Conservation (phyloP, 768 basidiomycete species). For the Termitomyces sp. region DNA sequence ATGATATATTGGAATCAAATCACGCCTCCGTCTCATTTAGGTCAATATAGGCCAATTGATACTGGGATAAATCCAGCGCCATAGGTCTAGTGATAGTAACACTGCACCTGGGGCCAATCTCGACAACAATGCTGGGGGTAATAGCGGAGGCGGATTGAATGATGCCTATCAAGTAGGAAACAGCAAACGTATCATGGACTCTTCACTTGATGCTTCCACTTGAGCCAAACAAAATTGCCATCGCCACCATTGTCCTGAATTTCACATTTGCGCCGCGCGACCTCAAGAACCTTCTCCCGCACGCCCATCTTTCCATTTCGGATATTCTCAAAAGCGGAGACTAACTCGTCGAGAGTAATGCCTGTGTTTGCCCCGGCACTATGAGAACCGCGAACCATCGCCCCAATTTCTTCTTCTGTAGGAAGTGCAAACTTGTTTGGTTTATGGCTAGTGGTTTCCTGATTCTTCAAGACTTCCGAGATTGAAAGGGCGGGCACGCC, state of each 20-base stretch:
- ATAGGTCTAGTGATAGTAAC: not conserved
- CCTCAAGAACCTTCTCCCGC: slow-evolving; percentile 70
- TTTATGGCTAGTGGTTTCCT: slow-evolving; percentile 17
- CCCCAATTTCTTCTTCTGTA: slow-evolving; percentile 66
- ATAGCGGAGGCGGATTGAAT: not conserved
- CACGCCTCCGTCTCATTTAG: not conserved
- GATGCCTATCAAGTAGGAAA: not conserved
- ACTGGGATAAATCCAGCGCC: not conserved
- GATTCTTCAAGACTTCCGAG: slow-evolving; percentile 23
- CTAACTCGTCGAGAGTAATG: slow-evolving; percentile 56
- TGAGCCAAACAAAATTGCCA: slow-evolving; percentile 55
- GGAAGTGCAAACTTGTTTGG: slow-evolving; percentile 58
- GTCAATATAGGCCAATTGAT: not conserved
- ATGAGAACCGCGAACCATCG: slow-evolving; percentile 60
- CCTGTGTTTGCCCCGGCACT: slow-evolving; percentile 55
- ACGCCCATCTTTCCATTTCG: slow-evolving; percentile 56
- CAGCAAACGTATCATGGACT: slow-evolving; percentile 17
- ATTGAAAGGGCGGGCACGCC: slow-evolving; percentile 39
- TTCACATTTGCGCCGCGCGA: slow-evolving; percentile 63
- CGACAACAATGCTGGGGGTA: not conserved
- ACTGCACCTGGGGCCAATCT: not conserved
- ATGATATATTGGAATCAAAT: slow-evolving; percentile 6
- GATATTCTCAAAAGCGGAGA: slow-evolving; percentile 45
- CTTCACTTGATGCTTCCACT: slow-evolving; percentile 42
- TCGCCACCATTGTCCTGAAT: slow-evolving; percentile 48